A percentile compares a stretch with the other conserved stretches of the same genome.
These are phyloP conservation scores for Ophiognomonia clavigignenti-juglandacearum DNA, from an alignment of 2,329 filamentous ascomycete species.

Conservation along the genomic window DNA sequence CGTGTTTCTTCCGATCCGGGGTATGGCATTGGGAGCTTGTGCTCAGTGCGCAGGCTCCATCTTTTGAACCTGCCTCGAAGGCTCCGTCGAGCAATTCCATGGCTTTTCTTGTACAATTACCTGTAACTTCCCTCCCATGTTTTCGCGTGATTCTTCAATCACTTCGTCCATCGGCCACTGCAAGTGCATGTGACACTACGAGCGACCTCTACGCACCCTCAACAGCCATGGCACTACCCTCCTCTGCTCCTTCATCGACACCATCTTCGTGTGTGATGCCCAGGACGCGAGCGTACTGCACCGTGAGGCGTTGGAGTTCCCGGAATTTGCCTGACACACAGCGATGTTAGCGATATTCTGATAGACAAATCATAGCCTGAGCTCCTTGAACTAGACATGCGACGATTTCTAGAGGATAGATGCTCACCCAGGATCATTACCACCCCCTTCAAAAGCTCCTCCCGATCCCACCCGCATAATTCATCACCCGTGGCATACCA, in stretches of 20 bases:
- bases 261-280: constrained; percentile 52
- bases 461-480: constrained; percentile 86
- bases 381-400: no score
- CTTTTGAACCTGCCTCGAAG: no score
- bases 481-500: constrained; percentile 66
- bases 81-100: no score
- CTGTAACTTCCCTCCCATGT: no score
- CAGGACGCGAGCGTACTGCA: constrained; percentile 85
- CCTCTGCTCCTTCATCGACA: constrained; percentile 23
- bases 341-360: constrained; percentile 26
- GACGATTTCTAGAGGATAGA: no score
- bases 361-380: background rate
- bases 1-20: no score
- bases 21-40: no score
- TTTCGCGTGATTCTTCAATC: no score
- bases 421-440: constrained; percentile 88
- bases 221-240: constrained; percentile 40
- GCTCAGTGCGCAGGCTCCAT: no score
- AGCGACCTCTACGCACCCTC: constrained; percentile 23
- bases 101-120: no score
- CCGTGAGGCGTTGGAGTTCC: constrained; percentile 88
- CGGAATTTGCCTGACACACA: constrained; percentile 74
- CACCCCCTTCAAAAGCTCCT: constrained; percentile 82
- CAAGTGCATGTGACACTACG: background rate
- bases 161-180: no score